phyloP scores from a whole-genome alignment of 805 yeast species.

The Lachancea dasiensis region DNA sequence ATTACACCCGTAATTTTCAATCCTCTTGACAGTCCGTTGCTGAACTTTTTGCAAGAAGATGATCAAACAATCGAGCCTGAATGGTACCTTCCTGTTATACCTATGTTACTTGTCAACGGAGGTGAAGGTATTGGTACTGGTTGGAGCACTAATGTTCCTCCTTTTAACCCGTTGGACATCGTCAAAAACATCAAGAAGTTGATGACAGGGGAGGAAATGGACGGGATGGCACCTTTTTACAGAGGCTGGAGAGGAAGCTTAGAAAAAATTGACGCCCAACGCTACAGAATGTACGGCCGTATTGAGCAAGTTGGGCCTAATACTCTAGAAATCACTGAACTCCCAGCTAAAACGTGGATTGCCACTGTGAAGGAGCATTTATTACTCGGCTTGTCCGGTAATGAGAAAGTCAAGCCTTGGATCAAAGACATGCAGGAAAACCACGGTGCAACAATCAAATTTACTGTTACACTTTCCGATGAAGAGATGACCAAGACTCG shows the following conservation, averaged over 20 bases:
- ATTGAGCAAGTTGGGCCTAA: constrained; percentile 76
- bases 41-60: constrained; percentile 82
- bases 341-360: constrained; percentile 93
- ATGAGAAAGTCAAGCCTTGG: constrained; percentile 73
- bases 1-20: constrained; percentile 74
- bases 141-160: constrained; percentile 93
- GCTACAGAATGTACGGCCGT: constrained; percentile 69
- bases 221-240: constrained; percentile 86
- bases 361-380: constrained; percentile 81
- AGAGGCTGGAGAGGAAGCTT: constrained; percentile 91
- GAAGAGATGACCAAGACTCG: constrained; percentile 81
- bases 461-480: constrained; percentile 63
- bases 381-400: constrained; percentile 65
- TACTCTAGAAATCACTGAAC: constrained; percentile 82
- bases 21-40: constrained; percentile 71
- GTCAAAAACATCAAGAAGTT: constrained; percentile 66
- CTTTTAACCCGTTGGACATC: constrained; percentile 80
- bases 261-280: constrained; percentile 57
- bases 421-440: constrained; percentile 93
- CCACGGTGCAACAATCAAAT: constrained; percentile 75
- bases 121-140: constrained; percentile 99
- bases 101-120: constrained; percentile 93
- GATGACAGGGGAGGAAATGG: constrained; percentile 65
- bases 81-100: constrained; percentile 90
- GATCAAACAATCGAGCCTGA: constrained; percentile 92